Percentiles rank a stretch among this genome's conserved stretches.
Evolutionary conservation across 768 basidiomycete species (phyloP).

Genomic region (Rubroboletus pulcherrimus): DNA sequence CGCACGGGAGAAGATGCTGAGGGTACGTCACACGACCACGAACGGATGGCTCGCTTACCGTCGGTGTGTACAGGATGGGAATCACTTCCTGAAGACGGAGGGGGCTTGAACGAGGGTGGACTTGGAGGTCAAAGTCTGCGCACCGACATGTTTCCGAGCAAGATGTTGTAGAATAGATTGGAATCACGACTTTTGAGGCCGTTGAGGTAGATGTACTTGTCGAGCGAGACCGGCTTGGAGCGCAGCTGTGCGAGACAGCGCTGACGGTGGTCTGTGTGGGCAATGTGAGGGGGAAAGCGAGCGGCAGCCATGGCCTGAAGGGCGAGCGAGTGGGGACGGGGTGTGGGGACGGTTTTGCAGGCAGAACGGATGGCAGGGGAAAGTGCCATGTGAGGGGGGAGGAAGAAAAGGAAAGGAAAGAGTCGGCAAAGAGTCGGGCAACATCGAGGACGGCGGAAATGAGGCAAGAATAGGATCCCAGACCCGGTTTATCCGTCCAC

Average conservation of each 20-base stretch:
- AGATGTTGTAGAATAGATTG: slow-evolving; percentile 61
- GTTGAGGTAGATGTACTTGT: slow-evolving; percentile 70
- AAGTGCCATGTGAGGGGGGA: slow-evolving; percentile 4
- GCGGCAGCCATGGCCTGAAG: slow-evolving; percentile 26
- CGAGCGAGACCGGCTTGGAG: slow-evolving; percentile 51
- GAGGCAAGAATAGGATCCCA: neutral
- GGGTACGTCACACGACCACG: slow-evolving; percentile 8
- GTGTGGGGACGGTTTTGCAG: neutral
- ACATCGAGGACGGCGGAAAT: neutral
- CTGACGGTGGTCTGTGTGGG: slow-evolving; percentile 48
- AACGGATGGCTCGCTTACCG: slow-evolving; percentile 35
- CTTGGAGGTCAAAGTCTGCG: slow-evolving; percentile 7
- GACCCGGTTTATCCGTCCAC: neutral
- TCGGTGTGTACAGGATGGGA: slow-evolving; percentile 75
- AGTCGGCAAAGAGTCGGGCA: neutral
- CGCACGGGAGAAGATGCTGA: neutral
- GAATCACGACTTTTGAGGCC: slow-evolving; percentile 61
- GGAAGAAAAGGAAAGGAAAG: neutral
- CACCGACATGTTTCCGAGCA: slow-evolving; percentile 59
- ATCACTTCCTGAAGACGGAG: slow-evolving; percentile 43
- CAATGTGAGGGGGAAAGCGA: slow-evolving; percentile 47
- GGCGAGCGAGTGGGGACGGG: neutral
- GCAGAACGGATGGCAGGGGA: neutral
- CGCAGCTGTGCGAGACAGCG: slow-evolving; percentile 57
- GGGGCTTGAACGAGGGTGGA: neutral